Percentiles rank a stretch among this genome's conserved stretches.
These are phyloP conservation scores for Coffea canephora DNA, from an alignment of 257 asterid genomes.

Conservation along the genomic window DNA sequence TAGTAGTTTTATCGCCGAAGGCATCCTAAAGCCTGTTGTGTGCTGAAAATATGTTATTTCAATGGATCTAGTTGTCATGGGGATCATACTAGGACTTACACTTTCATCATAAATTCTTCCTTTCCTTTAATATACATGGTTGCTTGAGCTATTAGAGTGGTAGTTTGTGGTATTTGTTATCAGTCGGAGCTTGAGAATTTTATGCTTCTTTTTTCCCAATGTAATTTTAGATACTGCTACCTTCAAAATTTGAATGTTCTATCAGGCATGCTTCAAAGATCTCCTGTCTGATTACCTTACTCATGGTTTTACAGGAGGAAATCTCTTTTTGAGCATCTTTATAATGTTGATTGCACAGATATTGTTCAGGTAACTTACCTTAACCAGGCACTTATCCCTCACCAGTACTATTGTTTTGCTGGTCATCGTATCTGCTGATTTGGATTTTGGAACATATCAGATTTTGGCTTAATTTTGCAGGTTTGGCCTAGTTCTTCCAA, in stretches of 20 bases:
- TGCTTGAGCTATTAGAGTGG: too few relatives aligned
- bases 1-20: too few relatives aligned
- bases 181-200: too few relatives aligned
- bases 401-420: background rate
- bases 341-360: slow-evolving; percentile 70
- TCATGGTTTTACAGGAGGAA: slow-evolving; percentile 68
- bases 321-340: slow-evolving; percentile 73
- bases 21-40: too few relatives aligned
- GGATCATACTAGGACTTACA: too few relatives aligned
- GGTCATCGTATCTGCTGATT: slow-evolving; percentile 7
- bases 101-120: too few relatives aligned
- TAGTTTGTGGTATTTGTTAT: too few relatives aligned
- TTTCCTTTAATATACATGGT: too few relatives aligned
- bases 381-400: slow-evolving; percentile 60
- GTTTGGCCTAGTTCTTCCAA: slow-evolving; percentile 65
- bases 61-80: too few relatives aligned
- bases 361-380: slow-evolving; percentile 80
- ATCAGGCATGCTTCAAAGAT: slow-evolving; percentile 66
- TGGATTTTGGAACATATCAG: slow-evolving; percentile 18
- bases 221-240: background rate
- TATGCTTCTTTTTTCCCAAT: background rate
- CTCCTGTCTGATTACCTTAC: slow-evolving; percentile 92
- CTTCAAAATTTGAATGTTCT: slow-evolving; percentile 18
- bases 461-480: slow-evolving; percentile 48
- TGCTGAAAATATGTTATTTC: too few relatives aligned